Base-by-base conservation (phyloP, 495 filamentous ascomycete genomes). In the Aspergillus bertholletiae region DNA sequence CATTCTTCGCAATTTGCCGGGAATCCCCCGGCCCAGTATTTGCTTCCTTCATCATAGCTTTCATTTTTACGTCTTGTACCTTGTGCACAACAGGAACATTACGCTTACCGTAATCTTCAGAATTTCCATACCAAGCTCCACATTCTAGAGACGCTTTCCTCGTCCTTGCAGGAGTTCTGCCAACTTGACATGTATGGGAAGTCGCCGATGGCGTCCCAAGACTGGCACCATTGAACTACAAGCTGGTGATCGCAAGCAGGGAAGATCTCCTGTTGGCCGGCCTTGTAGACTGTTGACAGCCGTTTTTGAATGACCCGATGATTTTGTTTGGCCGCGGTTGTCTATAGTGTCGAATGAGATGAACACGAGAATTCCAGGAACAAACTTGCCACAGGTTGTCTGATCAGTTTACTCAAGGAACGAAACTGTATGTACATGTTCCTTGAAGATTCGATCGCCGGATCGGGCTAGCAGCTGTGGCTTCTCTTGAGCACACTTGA, bases 61-160 rank as follows among this genome's bases (percentile, higher is more conserved):
- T 13, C 43, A 21, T 13, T 23, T 46, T 48, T 23, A 12, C 21
- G n/a, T 23, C 21, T 32, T 7, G 8, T 50, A 26, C 28, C 28
- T 15, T 37, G 34, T 15, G 13, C 13, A 37, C 34, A 28, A 18
- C 2, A 3, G 20, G 15, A 21, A 26, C 23, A 27, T 30, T 11
- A 28, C 48, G 18, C 49, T 49, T 46, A 27, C 30, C 32, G 43
- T 41, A 53, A 60, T 44, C 52, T 56, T 60, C 57, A 60, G 49
- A 18, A 37, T 23, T 21, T 18, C 24, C 6, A 15, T 45, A 7
- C 1, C 39, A 18, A 20, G 22, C 24, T 54, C 59, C 59, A 54
- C 59, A 54, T 57, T 55, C 54, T 41, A 39, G 23, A 28, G 17
- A 21, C 55, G 51, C 46, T 48, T 46, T 43, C 24, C 20, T n/a